Percentiles rank a stretch among this genome's conserved stretches.
These are phyloP conservation scores for Erysimum cheiranthoides DNA, from an alignment of 345 rosid genomes.

Conservation along the genomic window DNA sequence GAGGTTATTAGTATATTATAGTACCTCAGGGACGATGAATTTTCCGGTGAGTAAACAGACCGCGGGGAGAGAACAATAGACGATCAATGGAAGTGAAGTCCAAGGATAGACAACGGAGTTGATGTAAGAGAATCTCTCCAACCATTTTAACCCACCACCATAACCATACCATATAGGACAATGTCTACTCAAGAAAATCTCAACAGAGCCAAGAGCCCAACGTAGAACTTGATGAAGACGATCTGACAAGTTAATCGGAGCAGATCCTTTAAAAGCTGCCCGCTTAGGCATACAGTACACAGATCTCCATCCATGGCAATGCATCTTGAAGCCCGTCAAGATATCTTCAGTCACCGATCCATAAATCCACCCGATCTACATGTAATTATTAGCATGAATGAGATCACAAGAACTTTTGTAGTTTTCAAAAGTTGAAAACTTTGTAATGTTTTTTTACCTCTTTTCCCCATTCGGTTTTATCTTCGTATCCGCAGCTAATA, in stretches of 20 bases:
- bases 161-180: slow-evolving; percentile 99
- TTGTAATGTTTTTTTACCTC: slow-evolving; percentile 56
- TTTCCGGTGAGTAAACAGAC: slow-evolving; percentile 93
- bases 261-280: slow-evolving; percentile 93
- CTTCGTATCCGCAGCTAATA: slow-evolving; percentile 97
- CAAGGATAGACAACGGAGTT: slow-evolving; percentile 94
- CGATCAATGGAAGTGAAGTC: slow-evolving; percentile 87
- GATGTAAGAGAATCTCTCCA: slow-evolving; percentile 92
- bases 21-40: slow-evolving; percentile 97
- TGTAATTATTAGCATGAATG: slow-evolving; percentile 7
- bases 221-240: slow-evolving; percentile 96
- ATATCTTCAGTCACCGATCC: slow-evolving; percentile 97
- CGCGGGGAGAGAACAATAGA: slow-evolving; percentile 92
- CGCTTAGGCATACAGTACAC: slow-evolving; percentile 92
- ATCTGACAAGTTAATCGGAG: slow-evolving; percentile 93
- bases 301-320: slow-evolving; percentile 99
- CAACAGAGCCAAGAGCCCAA: slow-evolving; percentile 98
- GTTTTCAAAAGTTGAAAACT: neutral
- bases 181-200: slow-evolving; percentile 93
- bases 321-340: slow-evolving; percentile 96
- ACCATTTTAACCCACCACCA: slow-evolving; percentile 95
- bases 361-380: slow-evolving; percentile 95
- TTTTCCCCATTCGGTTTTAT: slow-evolving; percentile 99
- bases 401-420: slow-evolving; percentile 2
- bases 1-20: neutral